A percentile compares a stretch with the other conserved stretches of the same genome.
These are phyloP conservation scores for Coniferiporia weirii DNA, from an alignment of 1,284 basidiomycete species.

Conservation along the genomic window DNA sequence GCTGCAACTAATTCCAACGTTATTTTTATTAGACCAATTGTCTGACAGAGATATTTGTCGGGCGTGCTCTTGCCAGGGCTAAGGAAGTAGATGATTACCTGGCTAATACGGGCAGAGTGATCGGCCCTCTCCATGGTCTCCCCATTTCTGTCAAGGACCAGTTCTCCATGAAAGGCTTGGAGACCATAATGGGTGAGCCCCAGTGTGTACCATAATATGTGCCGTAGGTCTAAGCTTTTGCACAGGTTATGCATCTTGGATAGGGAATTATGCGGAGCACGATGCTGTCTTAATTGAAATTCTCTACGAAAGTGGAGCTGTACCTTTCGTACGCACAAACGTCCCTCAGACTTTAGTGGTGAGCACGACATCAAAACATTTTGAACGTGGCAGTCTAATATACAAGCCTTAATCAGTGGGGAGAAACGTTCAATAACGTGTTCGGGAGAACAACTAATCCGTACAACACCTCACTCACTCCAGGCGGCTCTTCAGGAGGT, in stretches of 20 bases:
- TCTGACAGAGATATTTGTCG: conserved; percentile 45
- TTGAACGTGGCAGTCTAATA: conserved; percentile 24
- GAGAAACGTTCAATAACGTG: conserved; percentile 35
- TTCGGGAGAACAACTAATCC: conserved; percentile 49
- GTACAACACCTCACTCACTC: conserved; percentile 50
- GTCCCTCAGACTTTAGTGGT: conserved; percentile 43
- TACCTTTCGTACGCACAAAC: conserved; percentile 46
- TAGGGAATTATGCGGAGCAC: conserved; percentile 33
- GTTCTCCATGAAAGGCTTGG: conserved; percentile 51
- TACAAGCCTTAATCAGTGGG: conserved; percentile 31
- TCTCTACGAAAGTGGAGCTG: conserved; percentile 37
- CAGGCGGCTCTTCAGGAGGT: conserved; percentile 53
- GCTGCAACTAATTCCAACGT: conserved; percentile 17
- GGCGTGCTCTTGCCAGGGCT: conserved; percentile 42
- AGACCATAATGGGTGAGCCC: conserved; percentile 48
- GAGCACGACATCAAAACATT: not conserved
- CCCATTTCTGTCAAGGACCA: conserved; percentile 57
- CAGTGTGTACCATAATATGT: conserved; percentile 18
- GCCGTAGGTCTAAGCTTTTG: conserved; percentile 27
- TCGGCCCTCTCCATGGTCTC: conserved; percentile 50
- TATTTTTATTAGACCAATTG: conserved; percentile 38
- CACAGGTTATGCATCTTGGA: conserved; percentile 36
- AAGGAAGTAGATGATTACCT: conserved; percentile 40
- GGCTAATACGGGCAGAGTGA: conserved; percentile 32
- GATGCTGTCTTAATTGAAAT: conserved; percentile 39